Percentiles rank a stretch among this genome's conserved stretches.
Evolutionary conservation across 2,329 filamentous ascomycete genomes (phyloP).

Genomic region (Pleurostoma richardsiae): DNA sequence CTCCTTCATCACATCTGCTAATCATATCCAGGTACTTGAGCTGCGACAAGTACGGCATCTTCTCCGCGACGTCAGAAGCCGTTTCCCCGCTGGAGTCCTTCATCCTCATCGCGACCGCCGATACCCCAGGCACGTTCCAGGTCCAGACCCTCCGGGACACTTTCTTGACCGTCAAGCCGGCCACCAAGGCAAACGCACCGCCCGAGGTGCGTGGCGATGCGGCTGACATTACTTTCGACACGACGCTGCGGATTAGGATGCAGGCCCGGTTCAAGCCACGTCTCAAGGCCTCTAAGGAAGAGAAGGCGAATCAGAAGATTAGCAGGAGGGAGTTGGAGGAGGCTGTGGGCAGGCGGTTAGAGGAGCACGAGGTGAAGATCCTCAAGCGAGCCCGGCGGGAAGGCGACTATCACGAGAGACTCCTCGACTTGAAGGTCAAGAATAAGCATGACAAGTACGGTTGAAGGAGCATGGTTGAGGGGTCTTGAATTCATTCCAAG

Average conservation of each 20-base stretch:
- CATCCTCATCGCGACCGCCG: conserved; percentile 56
- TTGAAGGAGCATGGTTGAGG: conserved; percentile 19
- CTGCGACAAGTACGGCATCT: conserved; percentile 76
- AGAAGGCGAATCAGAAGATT: conserved; percentile 80
- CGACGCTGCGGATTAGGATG: conserved; percentile 80
- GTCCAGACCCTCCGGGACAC: conserved; percentile 69
- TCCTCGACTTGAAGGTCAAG: conserved; percentile 86
- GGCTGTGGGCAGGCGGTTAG: conserved; percentile 67
- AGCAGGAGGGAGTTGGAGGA: conserved; percentile 80
- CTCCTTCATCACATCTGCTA: background rate
- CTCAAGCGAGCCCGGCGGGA: conserved; percentile 80
- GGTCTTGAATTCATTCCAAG: no score
- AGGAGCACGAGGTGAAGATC: conserved; percentile 80
- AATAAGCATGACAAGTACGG: conserved; percentile 85
- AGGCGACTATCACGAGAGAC: conserved; percentile 82
- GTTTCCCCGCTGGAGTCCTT: conserved; percentile 83
- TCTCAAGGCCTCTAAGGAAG: conserved; percentile 73
- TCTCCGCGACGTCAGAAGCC: conserved; percentile 74
- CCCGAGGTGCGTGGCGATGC: conserved; percentile 75
- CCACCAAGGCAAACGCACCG: conserved; percentile 39
- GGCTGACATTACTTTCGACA: conserved; percentile 60
- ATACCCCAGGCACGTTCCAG: conserved; percentile 67
- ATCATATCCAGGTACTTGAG: conserved; percentile 62
- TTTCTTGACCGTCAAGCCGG: conserved; percentile 60
- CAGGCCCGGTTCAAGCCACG: conserved; percentile 90